These are phyloP conservation scores for Halophytophthora polymorphica DNA, from an alignment of 352 stramenopile genomes.

Conservation along the genomic window DNA sequence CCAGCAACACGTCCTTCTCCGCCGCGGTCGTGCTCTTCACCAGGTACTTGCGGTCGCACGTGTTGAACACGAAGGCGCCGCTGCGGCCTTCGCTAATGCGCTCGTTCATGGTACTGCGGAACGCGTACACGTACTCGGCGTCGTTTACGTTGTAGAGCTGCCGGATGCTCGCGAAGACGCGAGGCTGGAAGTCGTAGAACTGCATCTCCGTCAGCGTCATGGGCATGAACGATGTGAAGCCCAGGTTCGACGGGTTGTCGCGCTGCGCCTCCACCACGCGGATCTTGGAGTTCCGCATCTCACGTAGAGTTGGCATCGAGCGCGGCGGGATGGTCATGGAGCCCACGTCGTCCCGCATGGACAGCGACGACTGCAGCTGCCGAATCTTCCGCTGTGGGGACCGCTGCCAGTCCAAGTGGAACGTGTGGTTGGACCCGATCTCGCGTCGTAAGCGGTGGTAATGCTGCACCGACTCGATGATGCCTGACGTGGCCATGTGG, in stretches of 20 bases:
- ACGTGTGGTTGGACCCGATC: constrained; percentile 78
- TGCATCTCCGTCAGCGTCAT: constrained; percentile 81
- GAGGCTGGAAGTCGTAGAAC: constrained; percentile 84
- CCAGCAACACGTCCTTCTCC: constrained; percentile 78
- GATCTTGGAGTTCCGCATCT: constrained; percentile 54
- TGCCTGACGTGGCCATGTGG: constrained; percentile 85
- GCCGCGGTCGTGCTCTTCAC: constrained; percentile 85
- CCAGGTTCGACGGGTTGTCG: constrained; percentile 36
- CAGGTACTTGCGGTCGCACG: constrained; percentile 86
- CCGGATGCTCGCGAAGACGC: constrained; percentile 77
- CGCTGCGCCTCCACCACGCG: constrained; percentile 56
- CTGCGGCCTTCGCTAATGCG: constrained; percentile 86
- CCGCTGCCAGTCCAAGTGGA: constrained; percentile 74
- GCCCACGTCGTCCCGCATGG: constrained; percentile 24
- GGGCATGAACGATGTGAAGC: constrained; percentile 59
- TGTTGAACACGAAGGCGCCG: constrained; percentile 90
- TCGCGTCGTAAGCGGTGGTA: constrained; percentile 66
- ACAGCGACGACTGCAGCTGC: constrained; percentile 43
- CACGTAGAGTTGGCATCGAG: constrained; percentile 24
- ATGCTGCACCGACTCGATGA: constrained; percentile 84
- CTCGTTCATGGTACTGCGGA: constrained; percentile 85
- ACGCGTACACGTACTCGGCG: constrained; percentile 74
- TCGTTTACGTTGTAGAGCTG: constrained; percentile 66
- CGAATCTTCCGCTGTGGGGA: constrained; percentile 55
- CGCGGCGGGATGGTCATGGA: constrained; percentile 30